Conservation (phyloP, 169 alveolate species). For the Plasmodium knowlesi region DNA sequence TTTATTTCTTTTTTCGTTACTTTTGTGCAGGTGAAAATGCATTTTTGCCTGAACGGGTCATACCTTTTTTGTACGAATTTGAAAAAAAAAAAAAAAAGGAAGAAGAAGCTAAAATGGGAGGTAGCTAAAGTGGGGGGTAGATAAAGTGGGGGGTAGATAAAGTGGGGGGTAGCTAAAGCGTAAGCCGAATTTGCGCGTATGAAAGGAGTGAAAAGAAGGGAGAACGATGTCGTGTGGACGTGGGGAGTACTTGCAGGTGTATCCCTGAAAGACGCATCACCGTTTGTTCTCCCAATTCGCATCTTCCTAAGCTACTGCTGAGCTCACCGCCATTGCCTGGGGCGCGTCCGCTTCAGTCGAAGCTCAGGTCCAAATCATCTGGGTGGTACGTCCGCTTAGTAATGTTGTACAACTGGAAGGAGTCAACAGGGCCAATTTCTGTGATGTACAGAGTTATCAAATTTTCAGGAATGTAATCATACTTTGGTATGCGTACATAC, state of each 20-base stretch:
- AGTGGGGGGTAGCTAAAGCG: not conserved
- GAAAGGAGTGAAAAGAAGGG: not conserved
- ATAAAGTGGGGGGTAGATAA: no score
- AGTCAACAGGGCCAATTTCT: constrained; percentile 63
- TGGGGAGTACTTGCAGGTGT: not conserved
- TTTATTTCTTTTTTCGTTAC: not conserved
- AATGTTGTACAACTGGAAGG: constrained; percentile 61
- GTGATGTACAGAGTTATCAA: constrained; percentile 50
- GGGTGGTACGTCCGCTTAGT: constrained; percentile 63
- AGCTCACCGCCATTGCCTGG: not conserved
- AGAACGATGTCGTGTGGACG: not conserved
- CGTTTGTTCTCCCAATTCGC: not conserved
- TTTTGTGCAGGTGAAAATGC: not conserved
- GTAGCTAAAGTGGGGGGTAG: no score
- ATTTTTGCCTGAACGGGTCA: not conserved
- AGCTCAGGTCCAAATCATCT: constrained; percentile 59
- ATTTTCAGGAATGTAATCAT: constrained; percentile 70
- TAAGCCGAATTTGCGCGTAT: not conserved
- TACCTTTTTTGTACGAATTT: not conserved
- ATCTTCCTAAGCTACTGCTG: not conserved
- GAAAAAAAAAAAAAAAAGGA: not conserved
- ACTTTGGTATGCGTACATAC: constrained; percentile 50
- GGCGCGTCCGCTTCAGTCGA: constrained; percentile 9
- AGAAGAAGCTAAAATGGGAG: not conserved
- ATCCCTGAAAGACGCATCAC: not conserved